phyloP scores from a whole-genome alignment of 768 basidiomycete species.

The Floccularia luteovirens region DNA sequence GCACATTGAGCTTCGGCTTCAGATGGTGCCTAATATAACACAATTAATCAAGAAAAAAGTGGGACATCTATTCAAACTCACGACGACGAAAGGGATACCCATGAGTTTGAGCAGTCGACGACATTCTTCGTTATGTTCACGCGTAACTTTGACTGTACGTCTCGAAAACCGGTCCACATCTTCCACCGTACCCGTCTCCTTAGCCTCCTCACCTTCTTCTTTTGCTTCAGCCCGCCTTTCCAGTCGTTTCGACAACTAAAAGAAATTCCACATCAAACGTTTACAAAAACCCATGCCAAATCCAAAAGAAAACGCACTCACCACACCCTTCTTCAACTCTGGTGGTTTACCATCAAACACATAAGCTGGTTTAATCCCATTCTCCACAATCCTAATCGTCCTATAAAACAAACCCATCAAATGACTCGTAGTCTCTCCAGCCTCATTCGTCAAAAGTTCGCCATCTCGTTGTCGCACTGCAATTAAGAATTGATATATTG shows the following conservation, averaged over 20 bases:
- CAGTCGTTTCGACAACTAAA: slow-evolving; percentile 92
- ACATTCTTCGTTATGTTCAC: slow-evolving; percentile 95
- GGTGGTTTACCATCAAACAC: slow-evolving; percentile 99
- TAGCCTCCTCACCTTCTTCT: slow-evolving; percentile 92
- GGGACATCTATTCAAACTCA: slow-evolving; percentile 24
- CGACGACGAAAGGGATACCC: slow-evolving; percentile 95
- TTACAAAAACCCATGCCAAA: background rate
- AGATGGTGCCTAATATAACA: slow-evolving; percentile 71
- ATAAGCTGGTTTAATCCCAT: slow-evolving; percentile 96
- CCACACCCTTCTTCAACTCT: slow-evolving; percentile 93
- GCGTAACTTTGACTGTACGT: slow-evolving; percentile 90
- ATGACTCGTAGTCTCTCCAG: slow-evolving; percentile 96
- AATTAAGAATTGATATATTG: slow-evolving; percentile 96
- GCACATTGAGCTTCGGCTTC: slow-evolving; percentile 99
- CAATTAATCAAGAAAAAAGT: slow-evolving; percentile 2
- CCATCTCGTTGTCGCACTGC: slow-evolving; percentile 96
- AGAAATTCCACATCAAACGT: slow-evolving; percentile 4
- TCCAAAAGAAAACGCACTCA: slow-evolving; percentile 33
- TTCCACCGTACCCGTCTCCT: slow-evolving; percentile 90
- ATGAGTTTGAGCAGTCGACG: slow-evolving; percentile 80
- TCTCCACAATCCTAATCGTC: slow-evolving; percentile 96
- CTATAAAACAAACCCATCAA: slow-evolving; percentile 99
- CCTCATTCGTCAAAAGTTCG: slow-evolving; percentile 94
- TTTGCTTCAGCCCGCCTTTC: slow-evolving; percentile 88
- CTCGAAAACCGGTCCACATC: slow-evolving; percentile 88